phyloP scores from a whole-genome alignment of 768 basidiomycete species.

The Kondoa subrosea region DNA sequence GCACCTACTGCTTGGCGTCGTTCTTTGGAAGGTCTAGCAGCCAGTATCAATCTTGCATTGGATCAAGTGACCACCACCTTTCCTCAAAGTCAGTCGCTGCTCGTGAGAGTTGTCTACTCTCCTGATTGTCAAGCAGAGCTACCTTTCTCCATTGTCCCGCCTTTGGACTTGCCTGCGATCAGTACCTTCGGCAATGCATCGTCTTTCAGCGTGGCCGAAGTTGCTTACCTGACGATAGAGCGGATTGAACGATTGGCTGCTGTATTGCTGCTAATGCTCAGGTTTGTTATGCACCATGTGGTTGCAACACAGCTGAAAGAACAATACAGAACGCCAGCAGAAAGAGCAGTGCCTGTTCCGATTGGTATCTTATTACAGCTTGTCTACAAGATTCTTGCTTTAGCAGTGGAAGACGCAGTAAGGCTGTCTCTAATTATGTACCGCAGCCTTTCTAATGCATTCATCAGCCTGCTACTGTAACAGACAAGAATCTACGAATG shows the following conservation, averaged over 20 bases:
- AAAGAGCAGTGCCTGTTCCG: conserved; percentile 15
- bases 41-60: conserved; percentile 2
- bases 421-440: background rate
- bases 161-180: conserved; percentile 15
- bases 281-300: background rate
- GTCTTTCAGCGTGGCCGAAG: background rate
- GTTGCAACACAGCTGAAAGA: background rate
- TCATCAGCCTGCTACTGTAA: background rate
- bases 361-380: conserved; percentile 6
- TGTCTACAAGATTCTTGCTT: conserved; percentile 1
- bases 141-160: background rate
- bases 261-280: conserved; percentile 8
- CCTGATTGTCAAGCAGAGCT: conserved; percentile 5
- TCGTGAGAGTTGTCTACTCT: background rate
- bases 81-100: conserved; percentile 7
- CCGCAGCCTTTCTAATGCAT: background rate
- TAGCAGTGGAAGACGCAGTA: background rate
- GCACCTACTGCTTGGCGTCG: conserved; percentile 13
- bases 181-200: background rate
- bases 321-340: conserved; percentile 7
- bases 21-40: conserved; percentile 12
- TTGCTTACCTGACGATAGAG: background rate
- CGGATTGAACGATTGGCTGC: conserved; percentile 8
- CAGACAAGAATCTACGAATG: background rate
- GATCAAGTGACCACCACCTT: conserved; percentile 7